Conservation (phyloP, 1,139 yeast genomes). For the Suhomyces chickasaworum region DNA sequence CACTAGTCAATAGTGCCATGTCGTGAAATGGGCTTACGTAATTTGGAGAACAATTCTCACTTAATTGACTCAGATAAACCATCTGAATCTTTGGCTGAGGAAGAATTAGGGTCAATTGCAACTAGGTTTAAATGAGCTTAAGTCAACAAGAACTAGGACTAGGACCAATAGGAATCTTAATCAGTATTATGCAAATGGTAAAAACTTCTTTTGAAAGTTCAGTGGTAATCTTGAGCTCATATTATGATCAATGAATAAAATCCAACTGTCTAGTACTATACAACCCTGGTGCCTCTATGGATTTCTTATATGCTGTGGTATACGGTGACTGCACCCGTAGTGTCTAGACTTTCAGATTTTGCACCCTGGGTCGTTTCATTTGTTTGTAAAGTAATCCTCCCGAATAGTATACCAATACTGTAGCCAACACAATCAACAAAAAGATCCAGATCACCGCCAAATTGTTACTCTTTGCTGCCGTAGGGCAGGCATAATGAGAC, state of each 20-base stretch:
- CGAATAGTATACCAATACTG: conserved; percentile 54
- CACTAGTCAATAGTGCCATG: no score
- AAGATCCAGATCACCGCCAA: conserved; percentile 64
- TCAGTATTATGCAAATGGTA: no score
- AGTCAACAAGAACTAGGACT: no score
- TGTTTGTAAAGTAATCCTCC: conserved; percentile 54
- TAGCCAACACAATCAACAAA: conserved; percentile 53
- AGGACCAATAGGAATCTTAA: no score
- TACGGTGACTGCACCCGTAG: not conserved
- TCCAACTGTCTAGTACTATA: not conserved
- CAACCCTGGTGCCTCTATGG: not conserved
- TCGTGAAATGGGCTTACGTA: no score
- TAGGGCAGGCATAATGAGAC: conserved; percentile 87
- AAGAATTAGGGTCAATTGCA: no score
- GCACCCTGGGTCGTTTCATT: conserved; percentile 13
- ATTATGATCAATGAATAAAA: not conserved
- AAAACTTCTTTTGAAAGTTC: no score
- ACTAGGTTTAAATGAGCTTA: no score
- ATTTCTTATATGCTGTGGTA: not conserved
- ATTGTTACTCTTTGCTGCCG: conserved; percentile 61
- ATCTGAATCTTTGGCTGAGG: no score
- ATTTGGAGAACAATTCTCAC: no score
- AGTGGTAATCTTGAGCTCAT: no score
- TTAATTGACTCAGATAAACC: no score
- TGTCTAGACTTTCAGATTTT: conserved; percentile 8